Evolutionary conservation across 2,329 filamentous ascomycete genomes (phyloP).

Genomic region (Sarocladium brachiariae): DNA sequence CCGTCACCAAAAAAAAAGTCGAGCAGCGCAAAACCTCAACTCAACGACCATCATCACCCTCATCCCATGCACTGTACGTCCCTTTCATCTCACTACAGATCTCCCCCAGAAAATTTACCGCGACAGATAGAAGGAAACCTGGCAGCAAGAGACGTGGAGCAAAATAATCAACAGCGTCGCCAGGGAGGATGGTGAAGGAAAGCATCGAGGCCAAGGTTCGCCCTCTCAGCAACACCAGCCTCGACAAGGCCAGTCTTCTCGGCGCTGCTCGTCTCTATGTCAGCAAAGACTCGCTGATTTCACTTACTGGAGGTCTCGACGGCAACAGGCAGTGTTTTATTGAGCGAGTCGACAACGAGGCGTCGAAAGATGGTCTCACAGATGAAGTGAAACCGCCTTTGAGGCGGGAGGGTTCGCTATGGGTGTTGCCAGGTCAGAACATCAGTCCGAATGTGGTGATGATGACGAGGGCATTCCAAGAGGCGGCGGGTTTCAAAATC

Average conservation of each 20-base stretch:
- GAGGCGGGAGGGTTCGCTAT: constrained; percentile 41
- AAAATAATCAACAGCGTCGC: background rate
- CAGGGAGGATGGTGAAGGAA: constrained; percentile 24
- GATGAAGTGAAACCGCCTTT: constrained; percentile 10
- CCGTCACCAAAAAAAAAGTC: background rate
- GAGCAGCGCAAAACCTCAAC: background rate
- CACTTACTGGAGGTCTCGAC: constrained; percentile 36
- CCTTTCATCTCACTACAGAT: too few relatives aligned
- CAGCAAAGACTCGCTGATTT: constrained; percentile 39
- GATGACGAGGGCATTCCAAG: constrained; percentile 67
- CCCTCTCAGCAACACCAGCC: constrained; percentile 32
- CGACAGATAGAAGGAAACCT: too few relatives aligned
- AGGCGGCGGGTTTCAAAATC: constrained; percentile 64
- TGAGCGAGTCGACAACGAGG: constrained; percentile 21
- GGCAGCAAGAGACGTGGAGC: too few relatives aligned
- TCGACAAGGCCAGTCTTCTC: constrained; percentile 33
- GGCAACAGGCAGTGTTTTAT: constrained; percentile 36
- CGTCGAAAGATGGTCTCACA: constrained; percentile 15
- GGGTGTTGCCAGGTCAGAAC: constrained; percentile 46
- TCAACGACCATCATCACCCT: background rate
- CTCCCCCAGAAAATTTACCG: too few relatives aligned
- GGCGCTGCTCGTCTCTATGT: constrained; percentile 42
- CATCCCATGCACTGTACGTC: too few relatives aligned
- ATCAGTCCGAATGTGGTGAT: constrained; percentile 62
- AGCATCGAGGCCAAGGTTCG: constrained; percentile 34